phyloP scores from a whole-genome alignment of 805 yeast genomes.

The Saccharomyces jurei region DNA sequence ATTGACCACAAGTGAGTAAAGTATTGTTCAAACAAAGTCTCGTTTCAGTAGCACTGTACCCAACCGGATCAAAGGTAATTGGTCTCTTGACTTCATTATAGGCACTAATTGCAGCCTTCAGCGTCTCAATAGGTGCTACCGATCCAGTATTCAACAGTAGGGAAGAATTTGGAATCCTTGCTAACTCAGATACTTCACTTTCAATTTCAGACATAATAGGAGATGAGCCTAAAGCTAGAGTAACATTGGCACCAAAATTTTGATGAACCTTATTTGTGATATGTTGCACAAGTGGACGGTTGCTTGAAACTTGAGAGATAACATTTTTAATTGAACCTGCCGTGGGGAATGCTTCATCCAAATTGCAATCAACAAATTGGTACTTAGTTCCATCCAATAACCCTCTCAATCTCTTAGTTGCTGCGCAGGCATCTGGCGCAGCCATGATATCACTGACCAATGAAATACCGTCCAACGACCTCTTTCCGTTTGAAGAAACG shows the following conservation, averaged over 20 bases:
- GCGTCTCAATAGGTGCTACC: constrained; percentile 40
- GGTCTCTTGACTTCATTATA: constrained; percentile 54
- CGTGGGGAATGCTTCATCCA: not conserved
- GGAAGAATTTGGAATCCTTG: constrained; percentile 44
- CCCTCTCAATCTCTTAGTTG: constrained; percentile 36
- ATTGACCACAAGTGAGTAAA: constrained; percentile 49
- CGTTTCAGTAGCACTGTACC: constrained; percentile 69
- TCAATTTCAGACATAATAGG: constrained; percentile 80
- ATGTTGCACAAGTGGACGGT: constrained; percentile 69
- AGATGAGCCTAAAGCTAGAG: constrained; percentile 75
- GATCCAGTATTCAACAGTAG: constrained; percentile 75
- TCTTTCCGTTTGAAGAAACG: constrained; percentile 37
- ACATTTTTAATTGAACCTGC: constrained; percentile 7
- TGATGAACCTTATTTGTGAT: constrained; percentile 86
- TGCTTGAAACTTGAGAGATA: constrained; percentile 19
- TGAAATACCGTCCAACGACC: constrained; percentile 70
- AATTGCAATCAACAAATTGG: constrained; percentile 10
- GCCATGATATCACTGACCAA: constrained; percentile 85
- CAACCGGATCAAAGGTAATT: constrained; percentile 86
- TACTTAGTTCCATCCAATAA: constrained; percentile 16
- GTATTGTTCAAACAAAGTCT: constrained; percentile 42
- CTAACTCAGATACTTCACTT: constrained; percentile 61
- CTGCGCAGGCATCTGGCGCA: constrained; percentile 40
- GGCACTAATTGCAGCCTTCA: constrained; percentile 43
- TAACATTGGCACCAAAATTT: constrained; percentile 78